Evolutionary conservation across 2,329 filamentous ascomycete species (phyloP).

Genomic region (Penicillium brasilianum): DNA sequence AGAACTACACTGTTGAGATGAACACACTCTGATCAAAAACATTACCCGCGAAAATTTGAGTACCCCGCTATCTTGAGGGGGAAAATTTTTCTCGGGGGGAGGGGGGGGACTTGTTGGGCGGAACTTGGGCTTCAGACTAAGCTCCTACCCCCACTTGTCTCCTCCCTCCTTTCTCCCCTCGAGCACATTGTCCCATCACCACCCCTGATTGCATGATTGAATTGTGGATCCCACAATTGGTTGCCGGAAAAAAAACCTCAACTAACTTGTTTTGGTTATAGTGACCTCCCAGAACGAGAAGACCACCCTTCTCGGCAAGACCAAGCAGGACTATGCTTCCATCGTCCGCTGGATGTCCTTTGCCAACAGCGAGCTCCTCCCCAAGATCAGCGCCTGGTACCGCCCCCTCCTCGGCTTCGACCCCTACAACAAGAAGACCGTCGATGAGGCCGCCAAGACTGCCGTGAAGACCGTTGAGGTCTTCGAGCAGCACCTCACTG

Average conservation of each 20-base stretch:
- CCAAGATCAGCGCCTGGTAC: constrained; percentile 78
- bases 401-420: constrained; percentile 79
- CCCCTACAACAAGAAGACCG: constrained; percentile 97
- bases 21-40: constrained; percentile 70
- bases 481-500: constrained; percentile 83
- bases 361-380: constrained; percentile 86
- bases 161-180: constrained; percentile 20
- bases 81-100: constrained; percentile 23
- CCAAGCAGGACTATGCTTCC: constrained; percentile 99
- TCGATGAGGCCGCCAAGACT: constrained; percentile 77
- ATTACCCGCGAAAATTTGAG: constrained; percentile 54
- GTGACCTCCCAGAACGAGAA: constrained; percentile 99
- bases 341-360: constrained; percentile 99
- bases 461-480: constrained; percentile 71
- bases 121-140: constrained; percentile 12
- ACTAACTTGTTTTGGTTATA: constrained; percentile 50
- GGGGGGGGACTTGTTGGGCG: constrained; percentile 11
- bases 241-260: constrained; percentile 12
- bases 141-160: background rate
- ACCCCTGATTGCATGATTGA: constrained; percentile 22
- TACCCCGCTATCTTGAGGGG: constrained; percentile 37
- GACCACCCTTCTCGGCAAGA: constrained; percentile 98
- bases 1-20: constrained; percentile 88
- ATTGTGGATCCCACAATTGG: constrained; percentile 13
- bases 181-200: constrained; percentile 22